Conservation (phyloP, 805 yeast species). For the Candida xiaguanensis region DNA sequence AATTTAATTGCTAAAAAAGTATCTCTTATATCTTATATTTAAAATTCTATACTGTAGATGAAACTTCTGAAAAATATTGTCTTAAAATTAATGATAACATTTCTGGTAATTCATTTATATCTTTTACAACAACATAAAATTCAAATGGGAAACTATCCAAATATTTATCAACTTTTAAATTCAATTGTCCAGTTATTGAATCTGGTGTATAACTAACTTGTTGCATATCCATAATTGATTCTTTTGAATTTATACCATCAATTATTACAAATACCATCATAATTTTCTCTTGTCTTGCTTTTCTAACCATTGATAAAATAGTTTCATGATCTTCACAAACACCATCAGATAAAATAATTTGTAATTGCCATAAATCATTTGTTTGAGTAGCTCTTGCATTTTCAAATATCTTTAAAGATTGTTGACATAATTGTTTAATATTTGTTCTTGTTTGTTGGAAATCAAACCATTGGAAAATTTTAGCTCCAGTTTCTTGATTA, state of each 20-base stretch:
- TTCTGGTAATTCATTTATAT: conserved; percentile 85
- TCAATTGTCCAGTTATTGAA: conserved; percentile 58
- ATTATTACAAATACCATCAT: conserved; percentile 94
- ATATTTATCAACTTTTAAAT: conserved; percentile 75
- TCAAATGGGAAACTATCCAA: conserved; percentile 96
- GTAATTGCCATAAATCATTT: conserved; percentile 84
- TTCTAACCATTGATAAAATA: conserved; percentile 77
- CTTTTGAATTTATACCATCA: conserved; percentile 81
- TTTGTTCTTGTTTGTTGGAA: conserved; percentile 88
- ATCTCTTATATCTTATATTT: not conserved
- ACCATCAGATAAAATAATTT: conserved; percentile 93
- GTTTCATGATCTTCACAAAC: conserved; percentile 93
- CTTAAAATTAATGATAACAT: conserved; percentile 86
- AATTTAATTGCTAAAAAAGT: conserved; percentile 1
- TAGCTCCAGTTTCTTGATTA: conserved; percentile 72
- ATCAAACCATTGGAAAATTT: conserved; percentile 81
- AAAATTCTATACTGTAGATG: conserved; percentile 12
- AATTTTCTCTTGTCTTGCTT: conserved; percentile 85
- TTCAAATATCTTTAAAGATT: conserved; percentile 71
- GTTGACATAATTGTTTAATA: conserved; percentile 65
- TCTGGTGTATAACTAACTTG: conserved; percentile 84
- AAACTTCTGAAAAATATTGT: conserved; percentile 79
- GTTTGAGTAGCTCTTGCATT: conserved; percentile 46
- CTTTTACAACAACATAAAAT: conserved; percentile 88
- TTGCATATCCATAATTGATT: conserved; percentile 90